Base-by-base conservation (phyloP, 1,139 yeast species). In the Maudiozyma humilis region DNA sequence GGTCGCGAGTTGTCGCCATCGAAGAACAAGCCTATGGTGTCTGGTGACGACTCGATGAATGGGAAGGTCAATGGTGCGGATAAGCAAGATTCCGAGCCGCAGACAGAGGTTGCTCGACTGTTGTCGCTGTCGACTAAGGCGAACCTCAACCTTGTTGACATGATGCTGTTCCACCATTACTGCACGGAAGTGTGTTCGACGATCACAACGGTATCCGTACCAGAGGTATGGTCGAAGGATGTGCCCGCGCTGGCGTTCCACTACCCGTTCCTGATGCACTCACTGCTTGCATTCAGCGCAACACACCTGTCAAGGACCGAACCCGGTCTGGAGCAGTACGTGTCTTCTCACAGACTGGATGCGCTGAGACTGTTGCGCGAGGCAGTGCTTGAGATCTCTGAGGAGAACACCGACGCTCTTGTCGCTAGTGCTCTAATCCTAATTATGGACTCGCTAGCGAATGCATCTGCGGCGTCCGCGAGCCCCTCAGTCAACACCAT, bases 401-500 rank as follows among this genome's bases (percentile, higher is more conserved):
- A 85, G 1, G 88, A 83, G 40, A 88, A 88, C 56, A 82, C 95
- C 6, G 97, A 89, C 63, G 95, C 96, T 0, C 67, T 89, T 46
- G 96, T 89, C 14, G 96, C 96, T 0, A 79, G 94, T 46, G 94
- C 96, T 0, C 74, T 89, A 51, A 78, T 89, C 38, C 69, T 89
- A 45, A 88, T 88, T 47, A 82, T 89, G 83, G 97, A 89, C 62
- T 84, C 96, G 0, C 68, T 89, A 50, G 97, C 97, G 2, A 89
- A 89, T 64, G 96, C 96, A 0, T 79, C 94, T 2, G 71, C 81
- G 38, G 87, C 95, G 3, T 32, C 44, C 14, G 14, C 38, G 12
- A 31, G 34, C 14, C 38, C 27, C 27, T 10, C 27, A 6, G 27
- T 10, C 8, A 67, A 45, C 51, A 34, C 56, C 3, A 67, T 88